Percentiles rank a stretch among this genome's conserved stretches.
Conservation (phyloP, 2,329 filamentous ascomycete species). For the Pseudogymnoascus sp. region DNA sequence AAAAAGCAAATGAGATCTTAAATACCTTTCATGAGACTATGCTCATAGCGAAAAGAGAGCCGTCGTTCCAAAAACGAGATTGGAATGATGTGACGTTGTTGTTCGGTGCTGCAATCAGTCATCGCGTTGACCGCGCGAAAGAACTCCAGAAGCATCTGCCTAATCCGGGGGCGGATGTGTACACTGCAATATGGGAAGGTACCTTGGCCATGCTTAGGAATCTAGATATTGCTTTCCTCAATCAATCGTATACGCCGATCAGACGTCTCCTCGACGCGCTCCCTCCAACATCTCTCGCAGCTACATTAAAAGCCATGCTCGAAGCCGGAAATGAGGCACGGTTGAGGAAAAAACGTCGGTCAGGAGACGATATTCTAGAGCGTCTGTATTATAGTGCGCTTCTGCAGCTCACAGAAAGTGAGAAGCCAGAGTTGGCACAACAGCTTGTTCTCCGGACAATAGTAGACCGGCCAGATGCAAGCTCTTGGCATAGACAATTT, state of each 20-base stretch:
- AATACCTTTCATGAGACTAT: slow-evolving; percentile 12
- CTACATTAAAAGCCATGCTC: slow-evolving; percentile 12
- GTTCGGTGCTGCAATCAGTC: slow-evolving; percentile 11
- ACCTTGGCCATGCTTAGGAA: slow-evolving; percentile 12
- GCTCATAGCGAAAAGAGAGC: slow-evolving; percentile 13
- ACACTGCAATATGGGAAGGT: slow-evolving; percentile 11
- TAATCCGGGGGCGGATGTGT: slow-evolving; percentile 6
- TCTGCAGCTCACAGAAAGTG: slow-evolving; percentile 21
- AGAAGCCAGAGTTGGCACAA: slow-evolving; percentile 26
- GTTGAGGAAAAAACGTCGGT: slow-evolving; percentile 10
- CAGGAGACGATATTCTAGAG: slow-evolving; percentile 16
- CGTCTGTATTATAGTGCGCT: slow-evolving; percentile 22
- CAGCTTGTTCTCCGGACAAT: slow-evolving; percentile 25
- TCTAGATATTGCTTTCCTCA: slow-evolving; percentile 10
- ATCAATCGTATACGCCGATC: slow-evolving; percentile 4
- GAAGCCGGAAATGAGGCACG: slow-evolving; percentile 11
- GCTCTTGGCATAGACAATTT: slow-evolving; percentile 34
- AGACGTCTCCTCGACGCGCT: background rate
- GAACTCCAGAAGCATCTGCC: slow-evolving; percentile 8
- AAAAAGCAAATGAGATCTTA: slow-evolving; percentile 14
- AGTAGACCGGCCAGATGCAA: slow-evolving; percentile 28
- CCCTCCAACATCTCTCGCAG: slow-evolving; percentile 10
- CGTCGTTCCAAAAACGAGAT: slow-evolving; percentile 12
- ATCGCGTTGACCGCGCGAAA: slow-evolving; percentile 7
- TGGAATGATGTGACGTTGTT: slow-evolving; percentile 10